phyloP scores from a whole-genome alignment of 441 rosid species.

The Metrosideros polymorpha region DNA sequence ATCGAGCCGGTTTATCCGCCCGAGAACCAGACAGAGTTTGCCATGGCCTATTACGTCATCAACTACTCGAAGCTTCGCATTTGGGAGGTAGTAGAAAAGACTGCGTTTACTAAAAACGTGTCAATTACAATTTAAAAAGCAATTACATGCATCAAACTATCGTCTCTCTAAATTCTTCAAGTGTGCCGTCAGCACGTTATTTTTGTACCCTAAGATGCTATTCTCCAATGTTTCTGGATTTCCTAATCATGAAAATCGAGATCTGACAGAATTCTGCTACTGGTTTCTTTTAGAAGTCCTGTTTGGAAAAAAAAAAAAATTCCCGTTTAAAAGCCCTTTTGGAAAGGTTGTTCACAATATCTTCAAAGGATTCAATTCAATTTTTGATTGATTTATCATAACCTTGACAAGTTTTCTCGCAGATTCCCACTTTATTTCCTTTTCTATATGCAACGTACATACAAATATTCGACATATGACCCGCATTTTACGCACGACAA shows the following conservation, averaged over 20 bases:
- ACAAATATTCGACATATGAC: neutral
- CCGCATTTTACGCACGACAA: neutral
- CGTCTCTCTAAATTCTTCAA: neutral
- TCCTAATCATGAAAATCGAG: neutral
- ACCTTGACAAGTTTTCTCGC: neutral
- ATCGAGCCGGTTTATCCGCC: slow-evolving; percentile 61
- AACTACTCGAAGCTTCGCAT: slow-evolving; percentile 73
- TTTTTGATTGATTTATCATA: neutral
- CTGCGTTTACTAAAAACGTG: neutral
- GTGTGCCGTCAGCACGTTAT: neutral
- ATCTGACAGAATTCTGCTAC: neutral
- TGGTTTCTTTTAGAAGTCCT: neutral
- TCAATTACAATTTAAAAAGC: neutral
- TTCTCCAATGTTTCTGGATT: neutral
- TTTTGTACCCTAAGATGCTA: neutral
- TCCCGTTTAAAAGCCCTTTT: neutral
- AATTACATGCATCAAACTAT: neutral
- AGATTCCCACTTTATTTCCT: neutral
- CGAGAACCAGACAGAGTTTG: slow-evolving; percentile 31
- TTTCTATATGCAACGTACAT: neutral
- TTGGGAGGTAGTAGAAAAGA: slow-evolving; percentile 43
- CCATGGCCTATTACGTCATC: slow-evolving; percentile 65
- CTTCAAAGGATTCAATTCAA: neutral
- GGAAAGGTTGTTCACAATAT: neutral
- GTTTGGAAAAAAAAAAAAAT: neutral